A percentile compares a stretch with the other conserved stretches of the same genome.
phyloP scores from a whole-genome alignment of 768 basidiomycete genomes.

The Kwoniella pini region DNA sequence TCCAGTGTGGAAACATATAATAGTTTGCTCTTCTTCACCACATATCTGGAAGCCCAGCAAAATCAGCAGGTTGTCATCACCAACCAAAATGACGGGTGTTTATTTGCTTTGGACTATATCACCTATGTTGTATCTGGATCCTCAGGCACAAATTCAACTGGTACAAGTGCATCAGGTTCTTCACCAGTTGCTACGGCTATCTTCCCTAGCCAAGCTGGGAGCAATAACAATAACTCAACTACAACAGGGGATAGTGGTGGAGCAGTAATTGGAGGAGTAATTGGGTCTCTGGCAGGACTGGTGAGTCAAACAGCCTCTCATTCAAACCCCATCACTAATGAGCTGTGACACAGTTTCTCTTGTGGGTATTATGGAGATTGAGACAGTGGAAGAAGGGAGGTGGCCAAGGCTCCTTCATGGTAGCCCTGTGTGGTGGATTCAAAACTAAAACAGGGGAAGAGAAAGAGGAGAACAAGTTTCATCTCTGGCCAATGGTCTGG shows the following conservation, averaged over 20 bases:
- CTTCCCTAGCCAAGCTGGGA: constrained; percentile 5
- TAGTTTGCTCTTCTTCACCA: constrained; percentile 34
- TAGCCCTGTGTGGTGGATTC: constrained; percentile 28
- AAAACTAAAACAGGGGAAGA: constrained; percentile 11
- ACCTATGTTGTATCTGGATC: constrained; percentile 16
- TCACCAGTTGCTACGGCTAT: constrained; percentile 10
- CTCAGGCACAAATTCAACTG: constrained; percentile 6
- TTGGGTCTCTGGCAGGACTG: constrained; percentile 19
- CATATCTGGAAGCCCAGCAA: constrained; percentile 16
- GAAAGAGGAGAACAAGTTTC: constrained; percentile 32
- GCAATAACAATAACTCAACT: background rate
- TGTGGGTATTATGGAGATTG: constrained; percentile 34
- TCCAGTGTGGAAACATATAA: constrained; percentile 26
- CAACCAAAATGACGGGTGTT: constrained; percentile 31
- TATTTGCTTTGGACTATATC: constrained; percentile 43
- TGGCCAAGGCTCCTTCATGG: constrained; percentile 34
- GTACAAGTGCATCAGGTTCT: too few relatives aligned
- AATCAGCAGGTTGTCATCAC: constrained; percentile 24
- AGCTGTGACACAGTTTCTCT: constrained; percentile 13
- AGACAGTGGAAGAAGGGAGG: constrained; percentile 32
- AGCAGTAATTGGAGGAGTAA: constrained; percentile 25
- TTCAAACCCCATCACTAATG: background rate
- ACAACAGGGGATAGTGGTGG: constrained; percentile 14
- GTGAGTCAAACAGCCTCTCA: too few relatives aligned
- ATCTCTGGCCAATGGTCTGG: constrained; percentile 43